Conservation (phyloP, 2,329 filamentous ascomycete genomes). For the Penicillium sp. region DNA sequence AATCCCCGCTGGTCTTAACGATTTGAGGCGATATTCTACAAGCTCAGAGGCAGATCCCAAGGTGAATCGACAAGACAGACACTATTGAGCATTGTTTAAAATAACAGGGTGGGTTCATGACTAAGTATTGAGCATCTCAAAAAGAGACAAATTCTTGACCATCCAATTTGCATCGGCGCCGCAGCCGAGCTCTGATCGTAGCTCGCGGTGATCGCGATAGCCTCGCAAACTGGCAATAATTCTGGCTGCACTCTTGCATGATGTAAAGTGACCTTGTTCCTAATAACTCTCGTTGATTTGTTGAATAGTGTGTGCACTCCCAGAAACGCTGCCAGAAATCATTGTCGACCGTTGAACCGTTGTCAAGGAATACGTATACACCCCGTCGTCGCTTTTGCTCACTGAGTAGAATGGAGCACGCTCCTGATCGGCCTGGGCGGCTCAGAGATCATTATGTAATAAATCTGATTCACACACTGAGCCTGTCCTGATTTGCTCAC, state of each 20-base stretch:
- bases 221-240: neutral
- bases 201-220: neutral
- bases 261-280: neutral
- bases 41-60: neutral
- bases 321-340: neutral
- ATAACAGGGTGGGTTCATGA: too few relatives aligned
- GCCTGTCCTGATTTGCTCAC: too few relatives aligned
- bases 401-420: too few relatives aligned
- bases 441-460: too few relatives aligned
- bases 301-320: neutral
- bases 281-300: neutral
- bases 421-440: too few relatives aligned
- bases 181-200: slow-evolving; percentile 1
- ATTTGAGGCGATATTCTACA: neutral
- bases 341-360: neutral
- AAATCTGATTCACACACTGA: too few relatives aligned
- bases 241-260: neutral
- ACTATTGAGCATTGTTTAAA: neutral
- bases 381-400: too few relatives aligned
- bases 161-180: neutral
- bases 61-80: neutral
- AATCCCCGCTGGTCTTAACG: too few relatives aligned
- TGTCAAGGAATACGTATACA: neutral
- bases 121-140: neutral
- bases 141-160: neutral